A percentile compares a stretch with the other conserved stretches of the same genome.
Evolutionary conservation across 2,329 filamentous ascomycete species (phyloP).

Genomic region (Neonectria coccinea): DNA sequence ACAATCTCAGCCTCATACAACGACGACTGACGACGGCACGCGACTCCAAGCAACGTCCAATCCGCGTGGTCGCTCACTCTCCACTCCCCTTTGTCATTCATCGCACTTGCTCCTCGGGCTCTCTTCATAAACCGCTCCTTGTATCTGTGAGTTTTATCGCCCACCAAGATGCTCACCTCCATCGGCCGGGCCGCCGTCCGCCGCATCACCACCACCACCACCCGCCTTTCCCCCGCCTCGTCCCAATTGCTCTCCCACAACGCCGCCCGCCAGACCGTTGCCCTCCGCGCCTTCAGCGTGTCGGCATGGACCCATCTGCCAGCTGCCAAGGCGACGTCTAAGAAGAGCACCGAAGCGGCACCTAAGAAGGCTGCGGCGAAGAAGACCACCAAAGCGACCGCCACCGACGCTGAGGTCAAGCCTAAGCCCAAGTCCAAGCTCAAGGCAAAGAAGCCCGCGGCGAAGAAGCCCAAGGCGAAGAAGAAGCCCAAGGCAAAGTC

Average conservation of each 20-base stretch:
- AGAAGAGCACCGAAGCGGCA: constrained; percentile 38
- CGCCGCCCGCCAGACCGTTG: constrained; percentile 32
- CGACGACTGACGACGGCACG: constrained; percentile 26
- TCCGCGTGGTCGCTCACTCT: background rate
- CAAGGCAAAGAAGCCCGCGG: constrained; percentile 34
- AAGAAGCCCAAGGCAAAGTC: constrained; percentile 44
- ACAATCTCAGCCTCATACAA: constrained; percentile 3
- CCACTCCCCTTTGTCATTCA: background rate
- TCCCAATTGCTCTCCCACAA: constrained; percentile 38
- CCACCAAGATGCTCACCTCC: constrained; percentile 55
- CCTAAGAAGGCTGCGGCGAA: constrained; percentile 33
- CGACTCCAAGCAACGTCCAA: constrained; percentile 25
- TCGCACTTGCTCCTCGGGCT: background rate
- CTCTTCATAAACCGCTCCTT: background rate
- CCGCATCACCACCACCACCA: constrained; percentile 45
- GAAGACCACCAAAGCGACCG: constrained; percentile 19
- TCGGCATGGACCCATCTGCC: constrained; percentile 47
- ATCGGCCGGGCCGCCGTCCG: constrained; percentile 55
- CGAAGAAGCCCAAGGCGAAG: constrained; percentile 45
- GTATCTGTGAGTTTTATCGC: background rate
- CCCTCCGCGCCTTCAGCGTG: constrained; percentile 48
- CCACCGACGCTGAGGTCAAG: constrained; percentile 2
- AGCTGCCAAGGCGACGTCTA: constrained; percentile 31
- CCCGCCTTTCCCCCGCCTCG: constrained; percentile 41
- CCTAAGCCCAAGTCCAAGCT: constrained; percentile 21